Conservation (phyloP, 2,329 filamentous ascomycete genomes). For the Verticillium zaregamsianum region DNA sequence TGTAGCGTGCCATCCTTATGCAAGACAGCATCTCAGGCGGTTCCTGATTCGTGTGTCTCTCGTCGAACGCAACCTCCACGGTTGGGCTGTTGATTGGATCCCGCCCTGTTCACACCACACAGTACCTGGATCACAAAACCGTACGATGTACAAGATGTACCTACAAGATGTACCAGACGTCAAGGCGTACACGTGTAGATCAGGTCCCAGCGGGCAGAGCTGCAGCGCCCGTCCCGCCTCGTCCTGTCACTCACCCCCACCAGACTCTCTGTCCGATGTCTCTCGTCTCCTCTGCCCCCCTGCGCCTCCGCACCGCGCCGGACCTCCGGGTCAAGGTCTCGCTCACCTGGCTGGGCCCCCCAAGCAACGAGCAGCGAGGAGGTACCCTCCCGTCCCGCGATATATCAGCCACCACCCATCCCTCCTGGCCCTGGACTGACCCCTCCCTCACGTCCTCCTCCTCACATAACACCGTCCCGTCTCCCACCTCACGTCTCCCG, state of each 20-base stretch:
- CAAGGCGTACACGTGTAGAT: too few species aligned
- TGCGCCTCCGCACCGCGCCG: slow-evolving; percentile 2
- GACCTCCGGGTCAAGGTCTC: slow-evolving; percentile 3
- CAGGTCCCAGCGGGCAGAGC: too few species aligned
- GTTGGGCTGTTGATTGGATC: too few species aligned
- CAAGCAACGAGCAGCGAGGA: neutral
- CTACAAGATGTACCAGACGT: too few species aligned
- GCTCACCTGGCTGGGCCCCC: neutral
- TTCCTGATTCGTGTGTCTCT: too few species aligned
- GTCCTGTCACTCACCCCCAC: neutral
- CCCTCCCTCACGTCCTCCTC: neutral
- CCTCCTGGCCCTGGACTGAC: neutral
- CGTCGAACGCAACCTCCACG: too few species aligned
- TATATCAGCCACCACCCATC: neutral
- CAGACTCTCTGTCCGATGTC: neutral
- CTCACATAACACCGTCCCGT: neutral
- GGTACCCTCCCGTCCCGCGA: neutral
- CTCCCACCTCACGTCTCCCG: neutral
- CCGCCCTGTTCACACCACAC: too few species aligned
- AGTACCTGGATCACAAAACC: too few species aligned
- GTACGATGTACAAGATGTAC: too few species aligned
- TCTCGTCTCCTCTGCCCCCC: neutral
- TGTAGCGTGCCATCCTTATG: too few species aligned
- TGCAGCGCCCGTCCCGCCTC: neutral
- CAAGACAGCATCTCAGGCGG: too few species aligned